These are phyloP conservation scores for Hymenoscyphus infarciens DNA, from an alignment of 2,329 filamentous ascomycete genomes.

Conservation along the genomic window DNA sequence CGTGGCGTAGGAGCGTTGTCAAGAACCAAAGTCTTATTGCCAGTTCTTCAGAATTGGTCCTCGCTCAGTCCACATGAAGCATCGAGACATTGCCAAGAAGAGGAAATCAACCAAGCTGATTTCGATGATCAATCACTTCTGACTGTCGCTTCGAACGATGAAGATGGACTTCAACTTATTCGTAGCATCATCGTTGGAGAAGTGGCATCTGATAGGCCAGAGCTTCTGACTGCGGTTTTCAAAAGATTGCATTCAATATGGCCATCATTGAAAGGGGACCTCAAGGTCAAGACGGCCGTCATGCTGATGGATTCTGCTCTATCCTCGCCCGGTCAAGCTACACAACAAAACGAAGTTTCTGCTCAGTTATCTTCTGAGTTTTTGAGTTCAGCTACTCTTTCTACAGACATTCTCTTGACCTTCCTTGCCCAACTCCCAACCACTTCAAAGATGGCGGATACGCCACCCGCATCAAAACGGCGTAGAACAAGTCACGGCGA, in stretches of 20 bases:
- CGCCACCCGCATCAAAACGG: conserved; percentile 72
- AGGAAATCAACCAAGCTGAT: conserved; percentile 45
- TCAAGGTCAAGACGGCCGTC: conserved; percentile 56
- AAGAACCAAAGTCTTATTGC: conserved; percentile 73
- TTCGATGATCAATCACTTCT: conserved; percentile 51
- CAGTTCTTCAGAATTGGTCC: conserved; percentile 68
- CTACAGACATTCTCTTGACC: conserved; percentile 65
- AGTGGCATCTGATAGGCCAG: conserved; percentile 42
- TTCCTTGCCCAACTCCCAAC: conserved; percentile 74
- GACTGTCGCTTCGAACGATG: conserved; percentile 52
- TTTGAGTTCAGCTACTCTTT: conserved; percentile 68
- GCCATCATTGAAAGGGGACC: conserved; percentile 63
- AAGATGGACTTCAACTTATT: conserved; percentile 53
- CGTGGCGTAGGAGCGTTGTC: conserved; percentile 67
- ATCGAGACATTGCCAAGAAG: conserved; percentile 44
- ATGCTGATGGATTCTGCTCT: conserved; percentile 61
- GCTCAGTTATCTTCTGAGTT: conserved; percentile 66
- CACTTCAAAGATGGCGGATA: conserved; percentile 67
- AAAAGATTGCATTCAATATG: conserved; percentile 68
- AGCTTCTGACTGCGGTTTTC: conserved; percentile 64
- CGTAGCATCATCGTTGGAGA: conserved; percentile 47
- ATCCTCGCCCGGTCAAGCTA: conserved; percentile 33
- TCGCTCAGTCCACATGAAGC: conserved; percentile 50
- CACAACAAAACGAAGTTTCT: conserved; percentile 37
- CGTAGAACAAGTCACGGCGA: conserved; percentile 74